These are phyloP conservation scores for Strobilomyces dryophilus DNA, from an alignment of 768 basidiomycete species.

Conservation along the genomic window DNA sequence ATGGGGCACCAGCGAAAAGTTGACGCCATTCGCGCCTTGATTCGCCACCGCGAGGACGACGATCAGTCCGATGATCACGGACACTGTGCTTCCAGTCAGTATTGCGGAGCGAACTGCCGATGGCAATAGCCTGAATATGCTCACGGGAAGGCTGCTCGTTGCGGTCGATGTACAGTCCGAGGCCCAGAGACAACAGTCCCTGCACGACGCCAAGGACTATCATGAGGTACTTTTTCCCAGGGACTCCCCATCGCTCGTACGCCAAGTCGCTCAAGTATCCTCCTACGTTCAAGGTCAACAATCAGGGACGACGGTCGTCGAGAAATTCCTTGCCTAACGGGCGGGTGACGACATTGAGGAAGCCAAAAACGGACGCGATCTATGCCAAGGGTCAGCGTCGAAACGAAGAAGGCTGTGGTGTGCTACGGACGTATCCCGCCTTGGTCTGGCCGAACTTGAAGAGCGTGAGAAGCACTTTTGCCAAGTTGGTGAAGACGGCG, in stretches of 20 bases:
- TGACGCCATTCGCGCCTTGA: conserved; percentile 1
- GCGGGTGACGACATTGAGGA: not conserved
- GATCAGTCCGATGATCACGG: not conserved
- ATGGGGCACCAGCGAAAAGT: not conserved
- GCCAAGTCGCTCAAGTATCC: conserved; percentile 1
- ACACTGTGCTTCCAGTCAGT: not conserved
- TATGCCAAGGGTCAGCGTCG: not conserved
- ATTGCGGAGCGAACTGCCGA: too few relatives aligned
- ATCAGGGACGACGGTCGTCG: too few relatives aligned
- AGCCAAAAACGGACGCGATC: not conserved
- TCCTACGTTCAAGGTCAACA: not conserved
- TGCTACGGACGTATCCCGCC: not conserved
- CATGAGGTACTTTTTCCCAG: conserved; percentile 2
- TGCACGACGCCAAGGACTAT: not conserved
- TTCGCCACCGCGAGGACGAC: not conserved
- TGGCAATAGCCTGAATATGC: not conserved
- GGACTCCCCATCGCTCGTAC: not conserved
- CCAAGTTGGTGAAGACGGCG: conserved; percentile 2
- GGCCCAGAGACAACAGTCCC: not conserved
- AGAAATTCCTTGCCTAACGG: not conserved
- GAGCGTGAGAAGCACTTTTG: not conserved
- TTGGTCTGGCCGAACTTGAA: not conserved
- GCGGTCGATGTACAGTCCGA: conserved; percentile 40
- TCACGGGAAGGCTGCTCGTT: conserved; percentile 18
- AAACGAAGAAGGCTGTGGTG: not conserved